phyloP scores from a whole-genome alignment of 2,329 filamentous ascomycete species.

The Exophiala viscosa region DNA sequence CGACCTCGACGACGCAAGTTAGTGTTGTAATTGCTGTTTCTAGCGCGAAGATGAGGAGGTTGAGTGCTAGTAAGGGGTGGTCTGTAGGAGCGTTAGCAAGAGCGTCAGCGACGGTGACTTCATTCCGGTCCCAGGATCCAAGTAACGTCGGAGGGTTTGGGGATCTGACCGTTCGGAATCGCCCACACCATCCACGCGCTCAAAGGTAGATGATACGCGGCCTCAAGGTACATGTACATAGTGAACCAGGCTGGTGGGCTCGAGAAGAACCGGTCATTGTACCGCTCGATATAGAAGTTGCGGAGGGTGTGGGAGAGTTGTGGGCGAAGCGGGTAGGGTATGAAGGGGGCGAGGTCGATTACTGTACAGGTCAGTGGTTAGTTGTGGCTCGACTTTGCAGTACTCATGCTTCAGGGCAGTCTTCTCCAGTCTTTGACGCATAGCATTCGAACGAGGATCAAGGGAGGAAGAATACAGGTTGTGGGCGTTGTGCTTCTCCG shows the following conservation, averaged over 20 bases:
- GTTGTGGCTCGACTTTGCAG: too few species aligned
- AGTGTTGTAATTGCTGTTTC: slow-evolving; percentile 60
- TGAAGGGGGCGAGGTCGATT: slow-evolving; percentile 59
- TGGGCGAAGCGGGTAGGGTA: slow-evolving; percentile 51
- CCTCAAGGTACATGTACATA: slow-evolving; percentile 56
- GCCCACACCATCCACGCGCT: slow-evolving; percentile 59
- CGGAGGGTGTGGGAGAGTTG: slow-evolving; percentile 49
- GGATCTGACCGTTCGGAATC: slow-evolving; percentile 50
- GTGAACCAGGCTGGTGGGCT: slow-evolving; percentile 57
- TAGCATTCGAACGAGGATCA: too few species aligned
- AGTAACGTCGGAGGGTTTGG: background rate
- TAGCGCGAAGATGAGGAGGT: slow-evolving; percentile 58
- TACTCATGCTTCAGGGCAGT: too few species aligned
- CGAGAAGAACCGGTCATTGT: slow-evolving; percentile 62
- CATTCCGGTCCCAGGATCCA: too few species aligned
- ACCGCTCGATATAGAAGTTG: slow-evolving; percentile 57
- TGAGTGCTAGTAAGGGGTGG: slow-evolving; percentile 55
- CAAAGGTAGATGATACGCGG: slow-evolving; percentile 59
- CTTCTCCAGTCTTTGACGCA: too few species aligned
- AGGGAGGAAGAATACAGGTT: too few species aligned
- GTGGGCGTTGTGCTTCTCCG: too few species aligned
- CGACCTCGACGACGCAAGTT: slow-evolving; percentile 60
- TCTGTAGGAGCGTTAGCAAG: slow-evolving; percentile 36
- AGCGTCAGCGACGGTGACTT: too few species aligned
- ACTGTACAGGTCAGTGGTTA: slow-evolving; percentile 38